Base-by-base conservation (phyloP, 495 filamentous ascomycete species). In the Hypoxylon trugodes region DNA sequence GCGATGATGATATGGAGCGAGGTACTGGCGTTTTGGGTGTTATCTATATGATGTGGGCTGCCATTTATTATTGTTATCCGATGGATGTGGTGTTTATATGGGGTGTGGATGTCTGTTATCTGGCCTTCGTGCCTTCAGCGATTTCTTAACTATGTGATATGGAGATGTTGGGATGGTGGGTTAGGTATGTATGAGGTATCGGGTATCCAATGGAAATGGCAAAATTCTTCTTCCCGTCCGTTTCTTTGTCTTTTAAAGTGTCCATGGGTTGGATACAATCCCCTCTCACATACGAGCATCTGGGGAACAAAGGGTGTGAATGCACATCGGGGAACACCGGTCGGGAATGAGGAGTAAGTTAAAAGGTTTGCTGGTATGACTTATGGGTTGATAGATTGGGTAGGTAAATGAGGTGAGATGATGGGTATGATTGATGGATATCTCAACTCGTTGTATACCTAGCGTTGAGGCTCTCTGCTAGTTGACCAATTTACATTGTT, bases 61-160 rank as follows among this genome's bases (percentile, higher is more conserved):
- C 16, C 33, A 25, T 51, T 25, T 51, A 33, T 18, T 30, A 13
- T 26, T 40, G 37, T 26, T 32, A 48, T 48, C 21, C 33, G 22
- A 15, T 15, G 16, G 25, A 32, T 32, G 25, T 46, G 7, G 4
- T 33, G 13, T 47, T 47, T 13, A 46, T 46, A 16, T 21, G 28
- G 9, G n/a, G 9, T 10, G 12, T 40, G 26, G 7, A 57, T 57
- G 26, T 57, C 28, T 56, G 24, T 42, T 46, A 25, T 55, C 7
- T 30, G 53, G 53, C 30, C 53, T 22, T 57, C 53, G 41, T 38
- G 40, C 41, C 53, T 18, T 43, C 16, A 4, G 6, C n/a, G 24
- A 10, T 45, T n/a, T n/a, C 41, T 15, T 2, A n/a, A 19, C 6
- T 13, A 26, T 22, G 41, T n/a, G n/a, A n/a, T n/a, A n/a, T n/a